Conservation (phyloP, 495 filamentous ascomycete genomes). For the Lasiosphaeris hirsuta region DNA sequence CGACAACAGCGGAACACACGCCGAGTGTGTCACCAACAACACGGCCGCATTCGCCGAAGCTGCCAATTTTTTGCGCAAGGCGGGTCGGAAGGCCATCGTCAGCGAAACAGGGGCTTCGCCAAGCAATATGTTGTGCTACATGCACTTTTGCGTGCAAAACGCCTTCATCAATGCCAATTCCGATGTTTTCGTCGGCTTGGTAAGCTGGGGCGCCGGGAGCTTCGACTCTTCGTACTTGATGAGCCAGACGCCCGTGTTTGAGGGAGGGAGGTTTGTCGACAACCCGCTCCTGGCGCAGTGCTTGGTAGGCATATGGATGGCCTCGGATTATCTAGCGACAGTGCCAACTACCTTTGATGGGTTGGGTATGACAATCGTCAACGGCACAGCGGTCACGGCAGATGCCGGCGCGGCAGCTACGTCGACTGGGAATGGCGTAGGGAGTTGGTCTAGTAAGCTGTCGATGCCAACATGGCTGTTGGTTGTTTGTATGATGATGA, state of each 20-base stretch:
- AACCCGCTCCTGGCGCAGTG: constrained; percentile 40
- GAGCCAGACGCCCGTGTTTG: constrained; percentile 42
- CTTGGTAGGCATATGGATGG: constrained; percentile 32
- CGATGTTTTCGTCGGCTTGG: constrained; percentile 51
- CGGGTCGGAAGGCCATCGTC: constrained; percentile 50
- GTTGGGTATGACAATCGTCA: neutral
- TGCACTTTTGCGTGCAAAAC: constrained; percentile 46
- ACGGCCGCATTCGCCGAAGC: constrained; percentile 47
- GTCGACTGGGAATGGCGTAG: too few species aligned
- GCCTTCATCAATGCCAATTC: constrained; percentile 45
- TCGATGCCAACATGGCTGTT: too few species aligned
- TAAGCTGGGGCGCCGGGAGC: constrained; percentile 48
- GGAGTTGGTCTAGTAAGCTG: too few species aligned
- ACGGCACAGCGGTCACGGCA: neutral
- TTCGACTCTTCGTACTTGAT: constrained; percentile 45
- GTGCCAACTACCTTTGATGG: neutral
- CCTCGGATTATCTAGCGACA: constrained; percentile 4
- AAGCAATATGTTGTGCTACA: constrained; percentile 29
- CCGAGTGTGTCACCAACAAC: constrained; percentile 52
- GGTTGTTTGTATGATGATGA: too few species aligned
- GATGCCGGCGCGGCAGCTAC: too few species aligned
- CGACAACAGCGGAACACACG: constrained; percentile 53
- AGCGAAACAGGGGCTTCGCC: constrained; percentile 52
- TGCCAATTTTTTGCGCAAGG: constrained; percentile 44
- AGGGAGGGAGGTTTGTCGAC: constrained; percentile 38